phyloP scores from a whole-genome alignment of 202 grass and related monocot genomes.

The Carex arenaria region DNA sequence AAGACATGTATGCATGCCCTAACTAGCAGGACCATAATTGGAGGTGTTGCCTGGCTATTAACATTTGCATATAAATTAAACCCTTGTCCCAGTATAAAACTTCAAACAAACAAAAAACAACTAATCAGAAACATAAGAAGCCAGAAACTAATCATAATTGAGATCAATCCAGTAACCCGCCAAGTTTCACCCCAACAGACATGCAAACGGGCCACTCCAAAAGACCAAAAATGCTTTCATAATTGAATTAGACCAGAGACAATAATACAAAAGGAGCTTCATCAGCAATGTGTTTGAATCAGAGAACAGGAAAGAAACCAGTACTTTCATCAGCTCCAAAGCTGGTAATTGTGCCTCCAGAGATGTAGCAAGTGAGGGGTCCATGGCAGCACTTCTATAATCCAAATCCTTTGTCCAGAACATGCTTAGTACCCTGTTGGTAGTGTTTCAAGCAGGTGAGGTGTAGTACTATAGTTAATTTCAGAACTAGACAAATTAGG shows the following conservation, averaged over 20 bases:
- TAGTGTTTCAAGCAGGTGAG: background rate
- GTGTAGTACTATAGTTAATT: background rate
- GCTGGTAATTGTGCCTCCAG: slow-evolving; percentile 2
- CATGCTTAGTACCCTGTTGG: slow-evolving; percentile 16
- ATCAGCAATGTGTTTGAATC: background rate
- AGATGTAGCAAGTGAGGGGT: slow-evolving; percentile 1
- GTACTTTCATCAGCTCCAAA: slow-evolving; percentile 15
- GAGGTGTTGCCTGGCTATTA: background rate
- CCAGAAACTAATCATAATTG: background rate
- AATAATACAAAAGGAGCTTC: background rate
- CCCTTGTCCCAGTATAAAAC: background rate
- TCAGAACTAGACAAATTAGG: background rate
- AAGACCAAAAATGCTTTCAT: background rate
- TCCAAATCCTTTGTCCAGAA: slow-evolving; percentile 20
- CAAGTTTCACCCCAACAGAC: background rate
- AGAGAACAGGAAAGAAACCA: background rate
- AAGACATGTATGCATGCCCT: background rate
- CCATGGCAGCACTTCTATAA: slow-evolving; percentile 6
- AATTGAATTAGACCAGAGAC: background rate
- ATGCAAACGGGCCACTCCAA: background rate
- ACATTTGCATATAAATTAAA: background rate
- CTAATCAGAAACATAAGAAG: background rate
- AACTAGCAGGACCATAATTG: background rate
- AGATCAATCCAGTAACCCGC: background rate
- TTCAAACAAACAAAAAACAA: background rate